Evolutionary conservation across 2,329 filamentous ascomycete genomes (phyloP).

Genomic region (Paraconiothyrium sp.): DNA sequence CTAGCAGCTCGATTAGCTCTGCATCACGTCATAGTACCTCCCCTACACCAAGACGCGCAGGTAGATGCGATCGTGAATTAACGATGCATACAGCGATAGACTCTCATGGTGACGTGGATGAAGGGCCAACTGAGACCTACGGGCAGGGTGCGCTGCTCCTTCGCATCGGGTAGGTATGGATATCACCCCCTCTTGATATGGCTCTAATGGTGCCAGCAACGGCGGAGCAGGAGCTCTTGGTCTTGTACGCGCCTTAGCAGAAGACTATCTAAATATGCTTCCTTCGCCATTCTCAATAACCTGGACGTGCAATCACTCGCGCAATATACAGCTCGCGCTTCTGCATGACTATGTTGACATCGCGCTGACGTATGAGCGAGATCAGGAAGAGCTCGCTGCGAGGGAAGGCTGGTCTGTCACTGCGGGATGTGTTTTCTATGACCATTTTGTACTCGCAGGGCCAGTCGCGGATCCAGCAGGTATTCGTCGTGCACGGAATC

Average conservation of each 20-base stretch:
- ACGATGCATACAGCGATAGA: not conserved
- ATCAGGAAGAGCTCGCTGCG: constrained; percentile 6
- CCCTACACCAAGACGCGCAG: not conserved
- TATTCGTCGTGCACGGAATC: not conserved
- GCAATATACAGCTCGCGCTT: constrained; percentile 8
- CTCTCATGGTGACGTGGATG: not conserved
- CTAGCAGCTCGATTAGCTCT: not conserved
- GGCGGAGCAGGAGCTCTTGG: constrained; percentile 10
- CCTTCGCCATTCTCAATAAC: constrained; percentile 3
- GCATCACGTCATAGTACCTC: not conserved
- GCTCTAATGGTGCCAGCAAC: not conserved
- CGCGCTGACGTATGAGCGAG: constrained; percentile 6
- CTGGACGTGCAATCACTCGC: constrained; percentile 10
- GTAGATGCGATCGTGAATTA: not conserved
- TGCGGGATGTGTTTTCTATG: constrained; percentile 1
- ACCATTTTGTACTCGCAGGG: constrained; percentile 5
- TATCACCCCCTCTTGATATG: not conserved
- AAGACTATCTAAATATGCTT: constrained; percentile 2
- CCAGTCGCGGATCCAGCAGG: not conserved
- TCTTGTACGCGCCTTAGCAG: constrained; percentile 1
- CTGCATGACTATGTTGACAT: constrained; percentile 1
- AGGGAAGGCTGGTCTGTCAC: constrained; percentile 1
- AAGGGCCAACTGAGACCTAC: constrained; percentile 5
- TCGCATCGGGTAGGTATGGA: not conserved
- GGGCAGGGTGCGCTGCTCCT: constrained; percentile 1